These are phyloP conservation scores for Bryum argenteum DNA, from an alignment of 225 moss, liverwort and hornwort genomes.

Conservation along the genomic window DNA sequence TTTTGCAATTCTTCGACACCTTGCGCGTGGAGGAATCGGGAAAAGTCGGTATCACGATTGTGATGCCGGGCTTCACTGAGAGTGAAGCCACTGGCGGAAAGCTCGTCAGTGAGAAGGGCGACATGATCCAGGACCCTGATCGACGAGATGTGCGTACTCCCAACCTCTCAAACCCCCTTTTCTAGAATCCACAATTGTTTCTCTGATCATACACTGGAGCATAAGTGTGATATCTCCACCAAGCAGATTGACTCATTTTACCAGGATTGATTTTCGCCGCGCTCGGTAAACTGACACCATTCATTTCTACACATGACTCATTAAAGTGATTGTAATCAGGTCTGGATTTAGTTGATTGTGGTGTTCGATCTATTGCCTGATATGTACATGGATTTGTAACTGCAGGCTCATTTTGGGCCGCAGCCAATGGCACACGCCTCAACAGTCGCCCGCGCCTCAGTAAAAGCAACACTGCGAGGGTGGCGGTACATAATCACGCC, in stretches of 20 bases:
- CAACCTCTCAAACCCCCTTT: neutral
- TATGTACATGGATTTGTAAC: too few species aligned
- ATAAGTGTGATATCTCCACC: too few species aligned
- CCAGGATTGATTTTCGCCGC: too few species aligned
- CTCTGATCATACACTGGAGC: too few species aligned
- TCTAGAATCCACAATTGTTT: too few species aligned
- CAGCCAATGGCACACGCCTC: slow-evolving; percentile 31
- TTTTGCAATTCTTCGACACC: slow-evolving; percentile 52
- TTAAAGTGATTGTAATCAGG: too few species aligned
- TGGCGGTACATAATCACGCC: slow-evolving; percentile 42
- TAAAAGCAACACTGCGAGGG: slow-evolving; percentile 32
- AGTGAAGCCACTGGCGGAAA: slow-evolving; percentile 55
- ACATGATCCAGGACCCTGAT: slow-evolving; percentile 11
- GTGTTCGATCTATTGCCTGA: too few species aligned
- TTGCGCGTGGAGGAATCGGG: slow-evolving; percentile 42
- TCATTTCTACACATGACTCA: too few species aligned
- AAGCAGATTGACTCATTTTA: too few species aligned
- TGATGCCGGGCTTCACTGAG: slow-evolving; percentile 46
- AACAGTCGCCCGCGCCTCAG: slow-evolving; percentile 31
- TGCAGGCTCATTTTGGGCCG: slow-evolving; percentile 32
- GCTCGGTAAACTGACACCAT: too few species aligned
- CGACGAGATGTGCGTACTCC: slow-evolving; percentile 26
- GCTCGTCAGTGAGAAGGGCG: slow-evolving; percentile 27
- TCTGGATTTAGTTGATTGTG: too few species aligned
- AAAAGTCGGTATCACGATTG: slow-evolving; percentile 40